Evolutionary conservation across 768 basidiomycete species (phyloP).

Genomic region (Amanita inopinata): DNA sequence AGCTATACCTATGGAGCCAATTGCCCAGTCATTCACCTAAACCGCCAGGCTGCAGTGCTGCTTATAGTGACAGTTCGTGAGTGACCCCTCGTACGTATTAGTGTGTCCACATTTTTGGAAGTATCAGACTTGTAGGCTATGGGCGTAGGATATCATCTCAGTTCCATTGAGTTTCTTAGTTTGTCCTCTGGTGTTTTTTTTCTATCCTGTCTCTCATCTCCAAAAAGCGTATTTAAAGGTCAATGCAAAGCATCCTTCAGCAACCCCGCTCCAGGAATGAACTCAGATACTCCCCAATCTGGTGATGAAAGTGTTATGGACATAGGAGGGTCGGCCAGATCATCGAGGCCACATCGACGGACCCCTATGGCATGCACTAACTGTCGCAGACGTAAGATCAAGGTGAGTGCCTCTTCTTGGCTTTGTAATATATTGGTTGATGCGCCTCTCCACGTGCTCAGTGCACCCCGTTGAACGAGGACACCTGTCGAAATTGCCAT

Average conservation of each 20-base stretch:
- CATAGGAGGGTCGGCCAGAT: too few species aligned
- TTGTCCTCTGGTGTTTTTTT: neutral
- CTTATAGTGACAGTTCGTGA: neutral
- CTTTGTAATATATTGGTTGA: too few species aligned
- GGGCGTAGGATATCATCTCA: too few species aligned
- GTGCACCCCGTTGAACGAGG: neutral
- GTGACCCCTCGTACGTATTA: too few species aligned
- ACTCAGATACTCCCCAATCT: too few species aligned
- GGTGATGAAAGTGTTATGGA: too few species aligned
- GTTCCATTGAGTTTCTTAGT: too few species aligned
- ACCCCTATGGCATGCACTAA: slow-evolving; percentile 43
- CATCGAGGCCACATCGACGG: slow-evolving; percentile 21
- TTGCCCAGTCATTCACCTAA: neutral
- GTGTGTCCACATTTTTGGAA: too few species aligned
- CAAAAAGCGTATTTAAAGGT: neutral
- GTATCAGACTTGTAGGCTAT: too few species aligned
- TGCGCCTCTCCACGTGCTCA: neutral
- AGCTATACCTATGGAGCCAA: neutral
- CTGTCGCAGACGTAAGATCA: slow-evolving; percentile 48
- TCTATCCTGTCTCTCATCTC: neutral
- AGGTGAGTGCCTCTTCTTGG: slow-evolving; percentile 21
- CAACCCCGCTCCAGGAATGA: too few species aligned
- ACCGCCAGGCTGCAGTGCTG: neutral
- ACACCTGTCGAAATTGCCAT: slow-evolving; percentile 1
- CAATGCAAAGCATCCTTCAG: neutral